Base-by-base conservation (phyloP, 805 yeast species). In the Dipodascopsis uninucleata region DNA sequence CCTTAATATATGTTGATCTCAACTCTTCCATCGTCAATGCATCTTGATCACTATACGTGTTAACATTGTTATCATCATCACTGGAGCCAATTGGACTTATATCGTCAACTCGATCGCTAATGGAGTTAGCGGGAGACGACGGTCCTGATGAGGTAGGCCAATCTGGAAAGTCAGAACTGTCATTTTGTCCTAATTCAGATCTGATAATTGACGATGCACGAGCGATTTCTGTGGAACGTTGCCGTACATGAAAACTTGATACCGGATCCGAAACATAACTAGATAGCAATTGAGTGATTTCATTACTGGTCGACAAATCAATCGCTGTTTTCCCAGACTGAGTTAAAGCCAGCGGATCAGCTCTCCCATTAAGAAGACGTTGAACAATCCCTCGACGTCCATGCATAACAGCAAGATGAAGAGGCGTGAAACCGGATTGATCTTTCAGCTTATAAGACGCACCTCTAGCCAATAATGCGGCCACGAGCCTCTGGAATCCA, bases 331-430 rank as follows among this genome's bases (percentile, higher is more conserved):
- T 17, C 10, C 81, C 82, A 54, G 75, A 76, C 36, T 71, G 65
- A 21, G 84, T 71, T 57, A 67, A 75, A 45, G 74, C 61, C 29
- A 71, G 68, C 52, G 75, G 64, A 54, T 76, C 78, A 1, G 90
- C 83, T 40, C 79, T 81, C 60, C 82, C 80, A 28, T 74, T 79
- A 32, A 81, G 61, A 52, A 85, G 71, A 33, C 81, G 59, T 34
- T 74, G 72, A 49, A 85, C 82, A 31, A 82, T 71, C 36, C 76
- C 81, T 40, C 85, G 69, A 58, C 83, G 75, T 25, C 96, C 96
- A 54, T 74, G 71, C 56, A 89, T 62, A 25, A 87, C 77, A 0
- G 97, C 96, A 60, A 84, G 81, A 63, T 89, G 96, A 45, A 93
- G 69, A 3, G 98, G 95, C 0, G 96, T 82, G 51, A 77, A 77